These are phyloP conservation scores for Colletotrichum falcatum DNA, from an alignment of 2,329 filamentous ascomycete genomes.

Conservation along the genomic window DNA sequence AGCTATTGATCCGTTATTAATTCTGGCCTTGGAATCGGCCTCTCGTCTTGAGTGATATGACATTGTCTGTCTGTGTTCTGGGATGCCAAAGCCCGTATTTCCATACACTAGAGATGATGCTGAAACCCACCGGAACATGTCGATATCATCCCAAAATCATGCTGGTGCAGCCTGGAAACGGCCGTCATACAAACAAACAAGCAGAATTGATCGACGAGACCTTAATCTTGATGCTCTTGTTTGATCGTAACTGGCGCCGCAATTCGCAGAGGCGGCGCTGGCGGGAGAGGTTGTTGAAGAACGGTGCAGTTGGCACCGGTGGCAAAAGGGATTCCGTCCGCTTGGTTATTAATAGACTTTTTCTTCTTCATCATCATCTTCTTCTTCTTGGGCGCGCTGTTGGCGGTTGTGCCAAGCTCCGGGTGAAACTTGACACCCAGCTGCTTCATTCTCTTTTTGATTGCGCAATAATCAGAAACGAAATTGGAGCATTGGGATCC, in stretches of 20 bases:
- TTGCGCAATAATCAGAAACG: background rate
- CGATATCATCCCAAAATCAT: background rate
- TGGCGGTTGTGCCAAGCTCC: background rate
- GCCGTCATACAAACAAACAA: background rate
- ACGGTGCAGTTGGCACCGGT: slow-evolving; percentile 18
- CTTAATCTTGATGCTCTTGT: background rate
- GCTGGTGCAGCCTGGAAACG: background rate
- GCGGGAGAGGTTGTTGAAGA: slow-evolving; percentile 5
- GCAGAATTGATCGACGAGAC: no score
- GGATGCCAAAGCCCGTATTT: background rate
- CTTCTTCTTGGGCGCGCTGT: background rate
- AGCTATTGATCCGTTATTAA: no score
- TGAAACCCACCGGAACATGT: background rate
- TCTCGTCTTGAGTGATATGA: background rate
- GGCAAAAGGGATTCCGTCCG: background rate
- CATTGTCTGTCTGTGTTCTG: background rate
- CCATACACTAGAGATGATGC: background rate
- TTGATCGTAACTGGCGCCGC: background rate
- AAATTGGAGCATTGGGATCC: background rate
- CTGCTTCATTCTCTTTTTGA: slow-evolving; percentile 1
- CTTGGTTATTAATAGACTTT: background rate
- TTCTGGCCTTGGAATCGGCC: no score
- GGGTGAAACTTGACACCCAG: slow-evolving; percentile 2
- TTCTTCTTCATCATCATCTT: no score
- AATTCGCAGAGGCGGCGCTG: background rate